Conservation (phyloP, 495 filamentous ascomycete genomes). For the Pyrenula aspistea region DNA sequence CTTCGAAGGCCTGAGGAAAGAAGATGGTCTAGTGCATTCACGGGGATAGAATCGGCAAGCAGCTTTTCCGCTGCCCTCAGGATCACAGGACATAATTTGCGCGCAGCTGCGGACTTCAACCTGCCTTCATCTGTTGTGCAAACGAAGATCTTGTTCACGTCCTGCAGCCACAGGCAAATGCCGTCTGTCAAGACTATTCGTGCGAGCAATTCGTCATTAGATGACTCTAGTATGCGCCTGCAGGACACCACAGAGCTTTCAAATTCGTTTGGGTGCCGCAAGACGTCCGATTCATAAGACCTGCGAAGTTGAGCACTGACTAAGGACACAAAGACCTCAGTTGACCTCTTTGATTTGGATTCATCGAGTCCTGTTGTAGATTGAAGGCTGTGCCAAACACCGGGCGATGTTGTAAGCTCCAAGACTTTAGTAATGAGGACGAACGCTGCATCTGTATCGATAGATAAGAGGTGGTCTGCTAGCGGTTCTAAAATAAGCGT, state of each 20-base stretch:
- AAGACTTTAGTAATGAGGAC: background rate
- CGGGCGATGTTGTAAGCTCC: background rate
- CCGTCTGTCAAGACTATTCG: background rate
- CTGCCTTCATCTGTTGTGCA: background rate
- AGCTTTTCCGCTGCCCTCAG: constrained; percentile 13
- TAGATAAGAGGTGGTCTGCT: background rate
- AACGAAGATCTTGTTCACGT: background rate
- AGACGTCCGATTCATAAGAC: background rate
- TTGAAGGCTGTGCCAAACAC: background rate
- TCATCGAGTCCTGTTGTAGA: background rate
- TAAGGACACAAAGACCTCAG: background rate
- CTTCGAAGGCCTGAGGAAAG: background rate
- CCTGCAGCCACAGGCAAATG: background rate
- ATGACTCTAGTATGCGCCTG: background rate
- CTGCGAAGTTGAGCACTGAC: background rate
- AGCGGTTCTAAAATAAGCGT: background rate
- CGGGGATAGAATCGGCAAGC: background rate
- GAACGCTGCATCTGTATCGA: background rate
- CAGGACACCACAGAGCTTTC: background rate
- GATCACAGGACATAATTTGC: background rate
- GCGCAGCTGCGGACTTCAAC: background rate
- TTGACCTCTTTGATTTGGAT: background rate
- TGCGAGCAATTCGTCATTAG: background rate
- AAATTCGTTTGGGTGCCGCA: background rate
- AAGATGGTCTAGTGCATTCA: background rate